phyloP scores from a whole-genome alignment of 169 alveolate genomes.

The Plasmodium knowlesi region DNA sequence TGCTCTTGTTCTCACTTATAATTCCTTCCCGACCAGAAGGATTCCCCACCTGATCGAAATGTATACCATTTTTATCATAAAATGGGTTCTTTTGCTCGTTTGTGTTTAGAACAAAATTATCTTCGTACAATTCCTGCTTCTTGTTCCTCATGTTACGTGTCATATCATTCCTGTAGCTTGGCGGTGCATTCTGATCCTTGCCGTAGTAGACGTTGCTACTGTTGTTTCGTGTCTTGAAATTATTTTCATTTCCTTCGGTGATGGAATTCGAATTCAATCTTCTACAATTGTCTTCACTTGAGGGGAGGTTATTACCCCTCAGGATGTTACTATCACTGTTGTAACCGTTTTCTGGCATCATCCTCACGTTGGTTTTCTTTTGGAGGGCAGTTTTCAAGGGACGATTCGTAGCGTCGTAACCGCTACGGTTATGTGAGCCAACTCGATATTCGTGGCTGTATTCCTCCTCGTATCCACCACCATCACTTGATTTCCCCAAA shows the following conservation, averaged over 20 bases:
- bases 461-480: neutral
- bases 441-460: neutral
- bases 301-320: neutral
- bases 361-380: constrained; percentile 15
- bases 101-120: neutral
- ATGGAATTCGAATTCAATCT: constrained; percentile 13
- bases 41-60: neutral
- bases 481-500: neutral
- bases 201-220: constrained; percentile 38
- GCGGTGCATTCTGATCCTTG: neutral
- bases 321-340: constrained; percentile 56
- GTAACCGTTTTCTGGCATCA: constrained; percentile 21
- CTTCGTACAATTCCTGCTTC: neutral
- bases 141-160: neutral
- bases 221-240: constrained; percentile 17
- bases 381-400: neutral
- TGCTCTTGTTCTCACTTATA: too few relatives aligned
- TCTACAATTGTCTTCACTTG: constrained; percentile 18
- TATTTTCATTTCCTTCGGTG: neutral
- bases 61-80: neutral
- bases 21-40: neutral
- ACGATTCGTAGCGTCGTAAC: neutral
- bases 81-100: neutral
- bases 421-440: neutral
- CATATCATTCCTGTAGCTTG: constrained; percentile 4